These are phyloP conservation scores for Ophiostoma populinum DNA, from an alignment of 2,329 filamentous ascomycete genomes.

Conservation along the genomic window DNA sequence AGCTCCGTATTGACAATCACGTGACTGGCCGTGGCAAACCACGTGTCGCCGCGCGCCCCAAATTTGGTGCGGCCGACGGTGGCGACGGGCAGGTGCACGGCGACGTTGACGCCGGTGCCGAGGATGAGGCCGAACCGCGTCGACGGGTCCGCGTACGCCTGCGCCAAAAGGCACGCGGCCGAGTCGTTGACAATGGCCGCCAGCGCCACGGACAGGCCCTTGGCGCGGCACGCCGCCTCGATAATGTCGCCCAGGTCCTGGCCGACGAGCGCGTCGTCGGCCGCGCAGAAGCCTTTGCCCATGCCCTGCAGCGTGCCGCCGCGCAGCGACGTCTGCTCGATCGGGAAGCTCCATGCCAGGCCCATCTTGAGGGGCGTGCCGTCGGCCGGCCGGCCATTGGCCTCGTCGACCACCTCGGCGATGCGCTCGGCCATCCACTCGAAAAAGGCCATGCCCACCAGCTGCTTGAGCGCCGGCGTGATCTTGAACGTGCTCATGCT, in stretches of 20 bases:
- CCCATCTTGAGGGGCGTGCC: constrained; percentile 33
- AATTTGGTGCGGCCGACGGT: constrained; percentile 39
- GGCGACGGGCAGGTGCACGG: constrained; percentile 42
- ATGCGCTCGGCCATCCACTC: constrained; percentile 51
- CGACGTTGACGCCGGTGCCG: constrained; percentile 50
- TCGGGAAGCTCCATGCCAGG: constrained; percentile 52
- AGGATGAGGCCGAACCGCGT: constrained; percentile 49
- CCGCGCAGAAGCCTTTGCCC: constrained; percentile 49
- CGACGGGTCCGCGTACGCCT: constrained; percentile 39
- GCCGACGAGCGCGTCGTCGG: constrained; percentile 35
- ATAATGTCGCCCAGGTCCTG: constrained; percentile 44
- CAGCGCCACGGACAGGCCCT: constrained; percentile 36
- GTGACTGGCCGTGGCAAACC: constrained; percentile 41
- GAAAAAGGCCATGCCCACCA: constrained; percentile 44
- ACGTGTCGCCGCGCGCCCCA: constrained; percentile 32
- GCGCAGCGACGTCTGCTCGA: constrained; percentile 47
- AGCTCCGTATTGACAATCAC: constrained; percentile 52
- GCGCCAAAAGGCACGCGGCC: constrained; percentile 46
- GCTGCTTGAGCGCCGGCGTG: constrained; percentile 33
- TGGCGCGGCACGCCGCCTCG: constrained; percentile 31
- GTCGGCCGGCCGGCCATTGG: constrained; percentile 17
- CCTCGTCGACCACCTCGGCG: constrained; percentile 33
- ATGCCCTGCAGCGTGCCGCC: constrained; percentile 42
- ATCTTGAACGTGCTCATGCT: constrained; percentile 40
- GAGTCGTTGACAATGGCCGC: constrained; percentile 50